Evolutionary conservation across 2,329 filamentous ascomycete species (phyloP).

Genomic region (Phialophora chinensis): DNA sequence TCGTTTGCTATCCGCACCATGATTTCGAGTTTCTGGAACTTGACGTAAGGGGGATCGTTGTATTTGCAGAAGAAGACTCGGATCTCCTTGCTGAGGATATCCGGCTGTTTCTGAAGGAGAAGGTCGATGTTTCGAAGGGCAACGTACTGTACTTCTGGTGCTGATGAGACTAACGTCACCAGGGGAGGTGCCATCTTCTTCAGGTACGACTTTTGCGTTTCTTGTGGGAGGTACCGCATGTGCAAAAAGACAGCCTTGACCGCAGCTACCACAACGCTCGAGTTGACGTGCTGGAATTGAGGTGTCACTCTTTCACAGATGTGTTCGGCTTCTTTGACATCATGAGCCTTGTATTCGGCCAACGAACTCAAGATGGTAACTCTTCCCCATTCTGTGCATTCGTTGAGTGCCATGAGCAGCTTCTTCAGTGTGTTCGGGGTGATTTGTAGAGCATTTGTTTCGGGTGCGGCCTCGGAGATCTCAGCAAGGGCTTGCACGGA

Average conservation of each 20-base stretch:
- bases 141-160: constrained; percentile 97
- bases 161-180: constrained; percentile 93
- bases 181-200: constrained; percentile 99
- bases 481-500: constrained; percentile 92
- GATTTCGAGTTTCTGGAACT: constrained; percentile 96
- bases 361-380: constrained; percentile 91
- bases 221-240: constrained; percentile 81
- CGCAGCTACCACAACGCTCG: constrained; percentile 93
- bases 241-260: constrained; percentile 98
- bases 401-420: constrained; percentile 92
- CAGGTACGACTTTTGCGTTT: constrained; percentile 81
- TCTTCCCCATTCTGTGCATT: constrained; percentile 97
- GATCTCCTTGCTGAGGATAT: constrained; percentile 96
- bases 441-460: constrained; percentile 84
- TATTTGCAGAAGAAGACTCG: constrained; percentile 99
- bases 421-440: constrained; percentile 88
- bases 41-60: constrained; percentile 96
- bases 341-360: constrained; percentile 83
- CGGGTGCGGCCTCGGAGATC: constrained; percentile 86
- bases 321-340: constrained; percentile 95
- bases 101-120: constrained; percentile 90
- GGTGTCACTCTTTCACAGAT: constrained; percentile 96
- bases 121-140: constrained; percentile 95
- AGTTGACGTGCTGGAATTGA: constrained; percentile 98
- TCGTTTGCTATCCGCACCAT: constrained; percentile 99